Evolutionary conservation across 2,329 filamentous ascomycete species (phyloP).

Genomic region (Fusarium subglutinans): DNA sequence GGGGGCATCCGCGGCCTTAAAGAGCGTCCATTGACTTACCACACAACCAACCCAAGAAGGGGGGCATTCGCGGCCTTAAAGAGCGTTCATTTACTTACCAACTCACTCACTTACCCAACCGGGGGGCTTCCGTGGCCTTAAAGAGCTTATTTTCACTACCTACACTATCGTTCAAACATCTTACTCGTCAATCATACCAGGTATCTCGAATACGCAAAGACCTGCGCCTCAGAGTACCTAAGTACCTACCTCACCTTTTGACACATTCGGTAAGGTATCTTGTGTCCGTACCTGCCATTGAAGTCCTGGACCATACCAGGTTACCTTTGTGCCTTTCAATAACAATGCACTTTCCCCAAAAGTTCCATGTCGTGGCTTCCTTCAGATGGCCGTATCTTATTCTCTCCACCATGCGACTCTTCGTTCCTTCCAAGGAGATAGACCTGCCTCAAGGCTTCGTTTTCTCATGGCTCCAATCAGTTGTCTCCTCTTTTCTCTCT

Average conservation of each 20-base stretch:
- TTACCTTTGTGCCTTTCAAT: too few relatives aligned
- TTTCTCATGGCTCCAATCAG: neutral
- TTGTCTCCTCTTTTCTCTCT: neutral
- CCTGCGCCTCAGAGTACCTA: neutral
- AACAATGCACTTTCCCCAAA: too few relatives aligned
- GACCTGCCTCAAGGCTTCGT: neutral
- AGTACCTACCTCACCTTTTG: neutral
- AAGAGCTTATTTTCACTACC: neutral
- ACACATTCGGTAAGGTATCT: neutral
- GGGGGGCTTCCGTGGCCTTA: too few relatives aligned
- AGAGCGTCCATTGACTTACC: too few relatives aligned
- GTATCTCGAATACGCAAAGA: neutral
- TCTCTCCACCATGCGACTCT: neutral
- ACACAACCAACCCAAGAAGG: too few relatives aligned
- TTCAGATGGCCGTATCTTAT: neutral
- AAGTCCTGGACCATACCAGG: too few relatives aligned
- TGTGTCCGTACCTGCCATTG: neutral
- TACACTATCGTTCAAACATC: neutral
- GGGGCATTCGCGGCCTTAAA: too few relatives aligned
- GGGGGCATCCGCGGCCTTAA: too few relatives aligned
- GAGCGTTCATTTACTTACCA: too few relatives aligned
- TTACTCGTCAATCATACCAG: neutral
- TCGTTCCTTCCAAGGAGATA: neutral
- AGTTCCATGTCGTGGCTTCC: too few relatives aligned
- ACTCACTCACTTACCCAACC: too few relatives aligned